Conservation (phyloP, 768 basidiomycete species). For the Mycena epipterygia region DNA sequence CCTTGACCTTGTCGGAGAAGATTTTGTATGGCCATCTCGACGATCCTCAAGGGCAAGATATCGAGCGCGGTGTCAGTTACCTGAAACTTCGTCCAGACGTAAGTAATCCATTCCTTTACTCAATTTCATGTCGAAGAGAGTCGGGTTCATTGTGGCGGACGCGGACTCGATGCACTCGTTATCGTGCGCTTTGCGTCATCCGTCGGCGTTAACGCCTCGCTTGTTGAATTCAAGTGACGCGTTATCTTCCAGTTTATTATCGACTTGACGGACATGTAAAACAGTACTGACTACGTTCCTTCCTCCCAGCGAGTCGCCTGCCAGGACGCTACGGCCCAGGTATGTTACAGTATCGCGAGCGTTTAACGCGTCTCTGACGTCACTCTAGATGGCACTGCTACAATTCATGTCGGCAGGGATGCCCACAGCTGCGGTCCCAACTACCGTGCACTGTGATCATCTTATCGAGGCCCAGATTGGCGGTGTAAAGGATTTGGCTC, state of each 20-base stretch:
- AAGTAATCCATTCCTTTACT: constrained; percentile 51
- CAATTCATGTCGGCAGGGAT: constrained; percentile 99
- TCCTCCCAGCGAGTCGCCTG: constrained; percentile 81
- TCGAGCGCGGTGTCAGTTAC: constrained; percentile 93
- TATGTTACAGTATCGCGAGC: constrained; percentile 46
- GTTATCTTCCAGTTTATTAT: no score
- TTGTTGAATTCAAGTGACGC: background rate
- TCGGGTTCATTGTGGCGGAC: background rate
- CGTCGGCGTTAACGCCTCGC: background rate
- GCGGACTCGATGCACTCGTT: background rate
- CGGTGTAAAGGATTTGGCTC: constrained; percentile 92
- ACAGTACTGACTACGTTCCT: constrained; percentile 18
- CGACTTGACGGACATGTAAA: background rate
- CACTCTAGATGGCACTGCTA: constrained; percentile 92
- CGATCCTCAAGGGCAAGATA: constrained; percentile 91
- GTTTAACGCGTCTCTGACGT: constrained; percentile 44
- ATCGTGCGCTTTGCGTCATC: background rate
- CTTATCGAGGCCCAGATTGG: constrained; percentile 98
- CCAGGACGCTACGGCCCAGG: constrained; percentile 93
- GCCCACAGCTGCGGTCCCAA: constrained; percentile 97
- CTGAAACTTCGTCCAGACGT: constrained; percentile 98
- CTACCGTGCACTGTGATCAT: constrained; percentile 99
- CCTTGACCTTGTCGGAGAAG: constrained; percentile 96
- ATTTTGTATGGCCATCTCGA: constrained; percentile 98
- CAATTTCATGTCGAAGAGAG: background rate